Percentiles rank a stretch among this genome's conserved stretches.
Evolutionary conservation across 352 stramenopile genomes (phyloP).

Genomic region (Globisporangium sylvaticum): DNA sequence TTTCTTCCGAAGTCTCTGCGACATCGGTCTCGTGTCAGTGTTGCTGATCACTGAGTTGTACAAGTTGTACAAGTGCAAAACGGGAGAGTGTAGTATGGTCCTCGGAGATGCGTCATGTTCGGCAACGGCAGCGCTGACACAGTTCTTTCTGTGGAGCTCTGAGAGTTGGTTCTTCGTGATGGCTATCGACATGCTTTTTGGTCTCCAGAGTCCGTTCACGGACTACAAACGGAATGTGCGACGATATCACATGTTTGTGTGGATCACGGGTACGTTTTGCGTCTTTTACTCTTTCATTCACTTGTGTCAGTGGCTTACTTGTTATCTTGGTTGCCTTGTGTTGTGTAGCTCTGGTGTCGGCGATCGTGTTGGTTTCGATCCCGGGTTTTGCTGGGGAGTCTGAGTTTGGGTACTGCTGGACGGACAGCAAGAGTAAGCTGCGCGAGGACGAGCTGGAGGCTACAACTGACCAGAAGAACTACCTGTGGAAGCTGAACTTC

Average conservation of each 20-base stretch:
- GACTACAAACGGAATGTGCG: conserved; percentile 86
- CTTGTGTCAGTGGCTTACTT: not conserved
- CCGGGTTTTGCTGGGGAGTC: conserved; percentile 65
- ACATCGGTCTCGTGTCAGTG: conserved; percentile 77
- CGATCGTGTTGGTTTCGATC: conserved; percentile 68
- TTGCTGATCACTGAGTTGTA: conserved; percentile 77
- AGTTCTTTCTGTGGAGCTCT: conserved; percentile 86
- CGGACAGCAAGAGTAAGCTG: conserved; percentile 62
- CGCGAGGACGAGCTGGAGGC: conserved; percentile 18
- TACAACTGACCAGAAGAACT: conserved; percentile 34
- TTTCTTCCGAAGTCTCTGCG: conserved; percentile 81
- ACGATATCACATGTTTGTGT: conserved; percentile 82
- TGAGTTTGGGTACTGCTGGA: conserved; percentile 86
- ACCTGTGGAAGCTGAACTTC: conserved; percentile 84
- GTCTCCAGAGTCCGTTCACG: conserved; percentile 83
- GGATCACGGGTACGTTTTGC: conserved; percentile 47
- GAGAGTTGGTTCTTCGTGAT: conserved; percentile 90
- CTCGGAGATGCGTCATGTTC: conserved; percentile 51
- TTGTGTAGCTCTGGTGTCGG: conserved; percentile 50
- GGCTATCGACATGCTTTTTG: conserved; percentile 85
- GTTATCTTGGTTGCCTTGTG: not conserved
- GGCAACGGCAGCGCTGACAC: conserved; percentile 65
- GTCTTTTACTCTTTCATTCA: not conserved
- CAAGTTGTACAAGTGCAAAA: conserved; percentile 82
- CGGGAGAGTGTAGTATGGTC: conserved; percentile 27